Percentiles rank a stretch among this genome's conserved stretches.
Conservation (phyloP, 176 grass and related monocot genomes). For the Metroxylon sagu region DNA sequence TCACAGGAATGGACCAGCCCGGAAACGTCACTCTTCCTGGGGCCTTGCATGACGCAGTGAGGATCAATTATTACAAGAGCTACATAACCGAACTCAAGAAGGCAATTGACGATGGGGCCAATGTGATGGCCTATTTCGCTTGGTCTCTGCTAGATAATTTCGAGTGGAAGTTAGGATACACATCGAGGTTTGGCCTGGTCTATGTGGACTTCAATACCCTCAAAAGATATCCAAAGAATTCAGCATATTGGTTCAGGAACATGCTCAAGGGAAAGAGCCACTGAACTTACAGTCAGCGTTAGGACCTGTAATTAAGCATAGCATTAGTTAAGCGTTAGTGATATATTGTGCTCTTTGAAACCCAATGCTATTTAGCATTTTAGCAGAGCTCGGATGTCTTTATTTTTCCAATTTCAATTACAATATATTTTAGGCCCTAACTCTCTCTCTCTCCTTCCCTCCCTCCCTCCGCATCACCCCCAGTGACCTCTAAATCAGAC, state of each 20-base stretch:
- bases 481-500: no score
- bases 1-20: slow-evolving; percentile 25
- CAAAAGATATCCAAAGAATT: slow-evolving; percentile 63
- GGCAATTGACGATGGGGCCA: slow-evolving; percentile 52
- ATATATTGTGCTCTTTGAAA: no score
- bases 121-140: slow-evolving; percentile 57
- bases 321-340: no score
- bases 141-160: slow-evolving; percentile 90
- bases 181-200: slow-evolving; percentile 66
- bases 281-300: no score
- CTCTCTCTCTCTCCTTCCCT: no score
- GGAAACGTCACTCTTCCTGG: slow-evolving; percentile 19
- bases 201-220: slow-evolving; percentile 60
- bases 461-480: no score
- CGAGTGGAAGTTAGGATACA: slow-evolving; percentile 71
- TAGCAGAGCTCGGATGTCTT: no score
- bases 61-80: slow-evolving; percentile 49
- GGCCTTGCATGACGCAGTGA: slow-evolving; percentile 26
- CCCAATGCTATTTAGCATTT: no score
- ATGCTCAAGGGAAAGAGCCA: slow-evolving; percentile 31
- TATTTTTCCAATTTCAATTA: no score
- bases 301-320: no score
- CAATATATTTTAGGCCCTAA: no score
- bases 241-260: slow-evolving; percentile 65
- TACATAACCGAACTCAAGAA: slow-evolving; percentile 61